Conservation (phyloP, 2,329 filamentous ascomycete species). For the Geosmithia morbida region DNA sequence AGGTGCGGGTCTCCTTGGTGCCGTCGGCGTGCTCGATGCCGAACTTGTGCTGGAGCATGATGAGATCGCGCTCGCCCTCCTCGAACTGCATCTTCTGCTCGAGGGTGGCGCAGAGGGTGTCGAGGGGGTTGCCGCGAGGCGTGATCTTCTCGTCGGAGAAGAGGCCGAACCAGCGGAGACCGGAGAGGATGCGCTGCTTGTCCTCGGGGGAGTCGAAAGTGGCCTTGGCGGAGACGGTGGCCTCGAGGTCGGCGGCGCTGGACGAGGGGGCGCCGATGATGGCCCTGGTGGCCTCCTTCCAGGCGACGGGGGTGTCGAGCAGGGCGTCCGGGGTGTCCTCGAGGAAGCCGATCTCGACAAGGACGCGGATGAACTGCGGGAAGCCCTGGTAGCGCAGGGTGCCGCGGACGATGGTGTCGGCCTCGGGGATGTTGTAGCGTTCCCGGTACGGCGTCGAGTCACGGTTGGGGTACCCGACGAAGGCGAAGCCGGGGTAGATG, state of each 20-base stretch:
- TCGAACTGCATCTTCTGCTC: slow-evolving; percentile 88
- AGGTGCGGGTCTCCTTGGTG: slow-evolving; percentile 60
- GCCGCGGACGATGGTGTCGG: slow-evolving; percentile 60
- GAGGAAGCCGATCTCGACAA: slow-evolving; percentile 86
- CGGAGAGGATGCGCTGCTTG: slow-evolving; percentile 53
- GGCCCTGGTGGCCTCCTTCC: slow-evolving; percentile 74
- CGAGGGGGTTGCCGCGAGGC: slow-evolving; percentile 65
- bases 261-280: slow-evolving; percentile 56
- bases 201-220: slow-evolving; percentile 55
- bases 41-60: slow-evolving; percentile 71
- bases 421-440: slow-evolving; percentile 85
- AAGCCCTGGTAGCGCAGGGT: slow-evolving; percentile 76
- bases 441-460: slow-evolving; percentile 80
- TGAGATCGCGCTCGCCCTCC: slow-evolving; percentile 70
- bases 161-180: slow-evolving; percentile 56
- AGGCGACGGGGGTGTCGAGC: slow-evolving; percentile 54
- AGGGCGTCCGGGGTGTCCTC: slow-evolving; percentile 50
- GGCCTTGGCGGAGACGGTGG: slow-evolving; percentile 62
- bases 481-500: slow-evolving; percentile 79
- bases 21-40: slow-evolving; percentile 74
- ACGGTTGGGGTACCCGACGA: slow-evolving; percentile 87
- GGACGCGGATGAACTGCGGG: slow-evolving; percentile 74
- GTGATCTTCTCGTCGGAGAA: slow-evolving; percentile 57
- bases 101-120: slow-evolving; percentile 79
- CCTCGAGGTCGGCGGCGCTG: slow-evolving; percentile 53